These are phyloP conservation scores for Phytophthora crassamura DNA, from an alignment of 352 stramenopile genomes.

Conservation along the genomic window DNA sequence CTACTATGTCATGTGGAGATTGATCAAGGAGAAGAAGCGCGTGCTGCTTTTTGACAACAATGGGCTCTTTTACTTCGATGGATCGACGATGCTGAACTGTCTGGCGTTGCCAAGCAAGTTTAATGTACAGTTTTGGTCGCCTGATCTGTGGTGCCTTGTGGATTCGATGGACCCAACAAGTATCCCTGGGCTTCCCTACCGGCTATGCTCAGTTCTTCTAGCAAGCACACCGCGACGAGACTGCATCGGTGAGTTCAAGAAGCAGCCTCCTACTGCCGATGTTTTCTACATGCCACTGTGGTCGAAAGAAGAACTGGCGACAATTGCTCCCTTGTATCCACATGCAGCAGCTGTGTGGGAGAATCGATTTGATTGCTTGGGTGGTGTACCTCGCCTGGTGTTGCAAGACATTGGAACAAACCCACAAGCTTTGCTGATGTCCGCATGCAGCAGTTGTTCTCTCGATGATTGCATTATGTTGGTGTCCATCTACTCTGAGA, in stretches of 20 bases:
- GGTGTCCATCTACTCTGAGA: slow-evolving; percentile 34
- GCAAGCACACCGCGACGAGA: slow-evolving; percentile 37
- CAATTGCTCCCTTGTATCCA: slow-evolving; percentile 36
- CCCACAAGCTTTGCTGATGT: slow-evolving; percentile 25
- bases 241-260: slow-evolving; percentile 44
- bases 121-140: slow-evolving; percentile 30
- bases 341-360: slow-evolving; percentile 21
- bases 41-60: slow-evolving; percentile 28
- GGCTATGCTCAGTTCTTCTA: slow-evolving; percentile 30
- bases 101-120: slow-evolving; percentile 1
- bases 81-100: slow-evolving; percentile 19
- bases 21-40: slow-evolving; percentile 41
- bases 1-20: slow-evolving; percentile 47
- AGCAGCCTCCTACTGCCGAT: slow-evolving; percentile 36
- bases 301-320: slow-evolving; percentile 37
- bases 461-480: slow-evolving; percentile 41
- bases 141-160: slow-evolving; percentile 44
- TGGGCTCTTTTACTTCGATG: slow-evolving; percentile 38
- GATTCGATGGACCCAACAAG: slow-evolving; percentile 28
- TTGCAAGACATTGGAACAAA: slow-evolving; percentile 40
- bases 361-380: slow-evolving; percentile 32
- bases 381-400: slow-evolving; percentile 40
- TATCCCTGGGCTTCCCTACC: slow-evolving; percentile 25
- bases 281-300: slow-evolving; percentile 44
- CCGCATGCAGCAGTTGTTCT: slow-evolving; percentile 33